Evolutionary conservation across 2,329 filamentous ascomycete species (phyloP), one percentile per base, ranked within the genome.

Genomic region (Verticillium nonalfalfae): DNA sequence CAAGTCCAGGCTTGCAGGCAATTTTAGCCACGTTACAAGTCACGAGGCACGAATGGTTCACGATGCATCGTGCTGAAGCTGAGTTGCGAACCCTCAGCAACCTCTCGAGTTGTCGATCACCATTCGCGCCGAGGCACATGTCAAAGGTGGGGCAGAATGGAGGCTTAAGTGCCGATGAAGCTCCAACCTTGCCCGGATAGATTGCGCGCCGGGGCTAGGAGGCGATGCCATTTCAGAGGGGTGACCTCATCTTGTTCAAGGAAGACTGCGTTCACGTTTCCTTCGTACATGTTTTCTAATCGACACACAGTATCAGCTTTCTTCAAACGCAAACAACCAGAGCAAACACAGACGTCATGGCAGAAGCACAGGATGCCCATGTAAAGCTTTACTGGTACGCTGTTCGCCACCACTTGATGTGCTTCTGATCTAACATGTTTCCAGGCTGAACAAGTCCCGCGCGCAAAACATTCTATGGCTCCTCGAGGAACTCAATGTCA

Each of bases 381-480:
- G 78, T 89, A 64, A 88, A 81, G 62, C 80, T 90, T 39, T 85
- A 88, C 73, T 89, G 87, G 87, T 88, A 74, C 60, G 71, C 68
- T 69, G 59, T 35, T 18, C 39, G 34, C 15, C 57, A 56, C 54
- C 54, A 15, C 26, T 7, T 26, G 10, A 26, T 26, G 31, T 6
- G 15, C 39, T 5, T 5, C 11, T 15, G 11, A 21, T 7, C 26
- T 34, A 56, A 59, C 50, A 50, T 11, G 3, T 26, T 18, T 52
- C n/a, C 66, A 96, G 92, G 92, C 88, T 96, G 63, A 85, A 94
- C 68, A 81, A 89, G 68, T 96, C 92, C 61, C 90, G 93, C 67
- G 86, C 90, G 13, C 91, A 96, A 74, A 87, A 91, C 64, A 89
- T 94, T 62, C 78, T 95, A 55, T 96, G 91, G 90, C 86, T 96